Base-by-base conservation (phyloP, 1,284 basidiomycete genomes). In the Apiotrichum akiyoshidainum region DNA sequence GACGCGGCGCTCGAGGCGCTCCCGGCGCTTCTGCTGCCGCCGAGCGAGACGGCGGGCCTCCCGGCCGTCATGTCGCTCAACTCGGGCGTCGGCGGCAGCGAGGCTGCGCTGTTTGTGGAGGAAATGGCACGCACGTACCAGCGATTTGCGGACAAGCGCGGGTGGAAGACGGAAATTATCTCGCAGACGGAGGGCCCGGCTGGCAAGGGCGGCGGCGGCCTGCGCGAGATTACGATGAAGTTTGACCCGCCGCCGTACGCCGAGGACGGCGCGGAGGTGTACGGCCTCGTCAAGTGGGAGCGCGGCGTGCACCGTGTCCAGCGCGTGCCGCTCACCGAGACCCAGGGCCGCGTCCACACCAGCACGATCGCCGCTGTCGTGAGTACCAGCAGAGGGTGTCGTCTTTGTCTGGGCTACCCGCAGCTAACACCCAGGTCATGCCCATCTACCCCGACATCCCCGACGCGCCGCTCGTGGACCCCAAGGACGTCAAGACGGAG, bases 261-360 rank as follows among this genome's bases (percentile, higher is more conserved):
- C 68, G 80, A 94, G 13, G 87, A 87, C 65, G 92, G 90, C 0
- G 78, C 83, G 1, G 86, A 87, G 1, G 87, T 86, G 4, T 99
- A 89, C 71, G 90, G 92, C 56, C 78, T 81, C 1, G 73, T 99
- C 58, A 81, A 86, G 46, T 94, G 87, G 85, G 95, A 99, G 76
- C 92, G 89, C 57, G 96, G 95, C 5, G 92, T 99, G 0, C 95
- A 99, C 79, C 83, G 95, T 7, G 92, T 99, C 0, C 95, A 99
- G 79, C 80, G 96, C 31, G 89, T 99, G 1, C 96, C 95, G 0
- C 85, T 85, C 0, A 98, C 93, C 1, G 93, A 97, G 66, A 82
- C 87, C 1, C 85, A 85, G 55, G 93, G 93, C 5, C 82, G 95
- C 55, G 85, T 92, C 19, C 95, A 99, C 71, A 97, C 93, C 0